Percentiles rank a stretch among this genome's conserved stretches.
These are phyloP conservation scores for carrot (Daucus carota) DNA, from an alignment of 129 eudicot species.

Conservation along the genomic window DH1_v3.0 NC_030381.2:34563501-34564000, in stretches of 20 bases:
- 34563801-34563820: slow-evolving; percentile 79
- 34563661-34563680: neutral
- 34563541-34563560: neutral
- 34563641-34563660: too few relatives aligned
- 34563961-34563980: slow-evolving; percentile 48
- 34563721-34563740: neutral
- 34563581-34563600: neutral
- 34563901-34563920: neutral
- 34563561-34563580: neutral
- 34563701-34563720: neutral
- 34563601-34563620: neutral
- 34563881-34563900: neutral
- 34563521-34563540: neutral
- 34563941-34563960: slow-evolving; percentile 7
- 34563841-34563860: neutral
- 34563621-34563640: neutral
- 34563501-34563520: slow-evolving; percentile 87
- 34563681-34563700: neutral
- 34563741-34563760: slow-evolving; percentile 33
- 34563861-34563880: neutral
- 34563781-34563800: slow-evolving; percentile 73
- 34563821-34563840: slow-evolving; percentile 63
- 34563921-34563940: neutral
- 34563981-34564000: slow-evolving; percentile 49
- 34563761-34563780: slow-evolving; percentile 97